These are phyloP conservation scores for Trifolium fragiferum DNA, from an alignment of 306 rosid species.

Conservation along the genomic window DNA sequence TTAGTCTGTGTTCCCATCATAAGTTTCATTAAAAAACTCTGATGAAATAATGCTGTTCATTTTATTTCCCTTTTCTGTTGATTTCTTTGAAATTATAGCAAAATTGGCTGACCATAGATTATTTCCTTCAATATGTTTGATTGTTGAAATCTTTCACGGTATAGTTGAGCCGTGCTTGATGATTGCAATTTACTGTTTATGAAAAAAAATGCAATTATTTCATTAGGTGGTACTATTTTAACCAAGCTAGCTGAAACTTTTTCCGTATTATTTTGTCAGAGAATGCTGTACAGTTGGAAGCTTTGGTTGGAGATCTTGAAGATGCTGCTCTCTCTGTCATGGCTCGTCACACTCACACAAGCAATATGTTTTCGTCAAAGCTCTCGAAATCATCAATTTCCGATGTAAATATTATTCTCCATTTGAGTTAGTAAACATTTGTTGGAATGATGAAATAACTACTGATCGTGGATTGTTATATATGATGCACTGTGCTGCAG, in stretches of 20 bases:
- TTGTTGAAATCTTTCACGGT: not conserved
- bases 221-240: slow-evolving; percentile 13
- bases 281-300: slow-evolving; percentile 77
- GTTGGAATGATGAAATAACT: slow-evolving; percentile 25
- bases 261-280: slow-evolving; percentile 59
- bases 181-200: not conserved
- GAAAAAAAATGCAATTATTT: not conserved
- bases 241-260: slow-evolving; percentile 44
- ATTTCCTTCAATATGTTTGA: not conserved
- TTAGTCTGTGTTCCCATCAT: not conserved
- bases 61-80: not conserved
- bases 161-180: not conserved
- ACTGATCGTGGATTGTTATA: slow-evolving; percentile 31
- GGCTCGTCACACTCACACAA: slow-evolving; percentile 54
- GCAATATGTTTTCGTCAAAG: slow-evolving; percentile 57
- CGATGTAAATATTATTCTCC: slow-evolving; percentile 42
- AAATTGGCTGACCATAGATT: not conserved
- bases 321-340: slow-evolving; percentile 69
- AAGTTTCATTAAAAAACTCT: not conserved
- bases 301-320: slow-evolving; percentile 84
- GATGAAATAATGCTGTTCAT: not conserved
- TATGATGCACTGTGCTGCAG: slow-evolving; percentile 48
- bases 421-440: slow-evolving; percentile 29
- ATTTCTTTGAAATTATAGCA: slow-evolving; percentile 5
- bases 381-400: slow-evolving; percentile 50